Percentiles rank a stretch among this genome's conserved stretches.
These are phyloP conservation scores for Phragmites australis DNA, from an alignment of 176 grass and related monocot species.

Conservation along the genomic window DNA sequence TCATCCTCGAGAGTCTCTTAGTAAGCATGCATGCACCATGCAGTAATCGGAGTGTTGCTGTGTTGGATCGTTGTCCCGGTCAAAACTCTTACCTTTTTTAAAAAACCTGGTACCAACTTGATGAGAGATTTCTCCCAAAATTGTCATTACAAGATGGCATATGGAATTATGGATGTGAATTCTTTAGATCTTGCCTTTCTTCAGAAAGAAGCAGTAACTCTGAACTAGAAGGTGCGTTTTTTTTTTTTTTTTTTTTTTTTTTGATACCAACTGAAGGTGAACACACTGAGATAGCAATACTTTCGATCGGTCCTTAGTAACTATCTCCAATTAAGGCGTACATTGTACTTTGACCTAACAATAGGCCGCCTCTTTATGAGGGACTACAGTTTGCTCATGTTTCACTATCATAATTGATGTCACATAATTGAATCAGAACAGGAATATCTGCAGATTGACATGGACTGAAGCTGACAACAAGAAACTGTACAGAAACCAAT, in stretches of 20 bases:
- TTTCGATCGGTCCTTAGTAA: not conserved
- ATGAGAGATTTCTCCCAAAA: not conserved
- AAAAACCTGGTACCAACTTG: not conserved
- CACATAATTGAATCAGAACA: constrained; percentile 15
- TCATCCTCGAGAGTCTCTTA: not conserved
- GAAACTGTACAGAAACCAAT: not conserved
- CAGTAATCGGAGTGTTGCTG: not conserved
- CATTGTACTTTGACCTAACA: not conserved
- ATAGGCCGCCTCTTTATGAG: not conserved
- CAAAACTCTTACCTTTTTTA: not conserved
- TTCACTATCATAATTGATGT: constrained; percentile 12
- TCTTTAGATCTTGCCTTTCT: not conserved
- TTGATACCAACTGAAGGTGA: too few relatives aligned
- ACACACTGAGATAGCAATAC: not conserved
- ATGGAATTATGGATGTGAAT: not conserved
- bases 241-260: too few relatives aligned
- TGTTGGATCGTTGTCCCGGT: not conserved
- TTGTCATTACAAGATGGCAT: not conserved
- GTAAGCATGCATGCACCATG: not conserved
- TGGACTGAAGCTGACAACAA: constrained; percentile 3
- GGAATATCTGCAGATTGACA: not conserved
- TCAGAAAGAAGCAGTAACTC: not conserved
- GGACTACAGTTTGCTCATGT: not conserved
- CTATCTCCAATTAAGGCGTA: constrained; percentile 7
- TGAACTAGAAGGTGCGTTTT: not conserved